Evolutionary conservation across 768 basidiomycete genomes (phyloP), one percentile per base, ranked within the genome.

Genomic region (Boletus insuetus): DNA sequence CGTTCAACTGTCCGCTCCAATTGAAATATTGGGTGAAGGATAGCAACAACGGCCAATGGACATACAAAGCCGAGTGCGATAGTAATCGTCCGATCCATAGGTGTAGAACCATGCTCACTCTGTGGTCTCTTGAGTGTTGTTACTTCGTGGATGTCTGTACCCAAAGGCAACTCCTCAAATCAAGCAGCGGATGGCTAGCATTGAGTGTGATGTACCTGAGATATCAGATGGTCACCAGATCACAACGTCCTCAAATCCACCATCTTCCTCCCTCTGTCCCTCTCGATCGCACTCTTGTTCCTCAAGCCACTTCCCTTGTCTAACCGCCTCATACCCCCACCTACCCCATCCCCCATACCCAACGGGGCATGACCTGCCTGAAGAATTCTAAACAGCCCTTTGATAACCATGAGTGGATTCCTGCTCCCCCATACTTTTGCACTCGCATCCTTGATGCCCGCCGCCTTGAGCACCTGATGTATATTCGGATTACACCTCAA

Each of bases 381-480:
- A 46, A 99, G 75, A 77, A 97, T 80, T 69, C 87, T 80, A 62
- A 94, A 81, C 16, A 84, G 78, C 24, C 87, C 85, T 75, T 97
- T 96, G 76, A 95, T 83, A 40, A 96, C 91, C 70, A 69, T 71
- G 39, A 71, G 59, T 37, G 81, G 83, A 72, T 96, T 98, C 60
- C 90, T 78, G 65, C 91, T 94, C 16, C 96, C 94, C 84, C 91
- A 91, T 19, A 98, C 90, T 73, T 97, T 98, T 31, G 91, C 96
- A 61, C 91, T 94, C 41, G 91, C 80, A 73, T 99, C 96, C 70
- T 92, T 89, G 74, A 99, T 90, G 12, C 96, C 97, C 1, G 94
- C 95, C 0, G 94, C 94, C 61, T 91, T 90, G 65, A 95, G 79
- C 40, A 99, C 81, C 65, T 87, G 83, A 71, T 99, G 94, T 50